Conservation (phyloP, 768 basidiomycete genomes). For the Suillus americanus region DNA sequence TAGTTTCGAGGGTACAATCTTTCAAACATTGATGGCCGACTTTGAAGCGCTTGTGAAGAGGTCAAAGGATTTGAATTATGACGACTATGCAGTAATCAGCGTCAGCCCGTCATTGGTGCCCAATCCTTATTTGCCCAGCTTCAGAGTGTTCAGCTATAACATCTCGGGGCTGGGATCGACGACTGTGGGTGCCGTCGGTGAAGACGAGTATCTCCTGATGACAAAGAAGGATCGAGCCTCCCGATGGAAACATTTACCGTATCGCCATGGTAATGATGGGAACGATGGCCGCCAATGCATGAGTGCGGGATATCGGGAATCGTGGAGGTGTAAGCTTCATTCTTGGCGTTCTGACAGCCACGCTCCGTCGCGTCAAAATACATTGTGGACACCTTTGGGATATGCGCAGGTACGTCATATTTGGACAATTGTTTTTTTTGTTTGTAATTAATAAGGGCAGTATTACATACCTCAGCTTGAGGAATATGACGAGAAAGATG, state of each 20-base stretch:
- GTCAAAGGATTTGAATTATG: conserved; percentile 49
- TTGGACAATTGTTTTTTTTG: conserved; percentile 10
- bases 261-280: conserved; percentile 45
- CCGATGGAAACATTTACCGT: conserved; percentile 29
- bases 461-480: conserved; percentile 65
- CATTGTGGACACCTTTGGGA: conserved; percentile 71
- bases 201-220: conserved; percentile 5
- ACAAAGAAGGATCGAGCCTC: conserved; percentile 5
- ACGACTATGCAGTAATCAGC: conserved; percentile 74
- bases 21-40: conserved; percentile 59
- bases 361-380: conserved; percentile 72
- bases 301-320: conserved; percentile 49
- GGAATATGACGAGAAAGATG: conserved; percentile 42
- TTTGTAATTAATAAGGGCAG: conserved; percentile 34
- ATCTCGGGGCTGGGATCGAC: conserved; percentile 39
- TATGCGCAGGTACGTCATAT: conserved; percentile 74
- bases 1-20: conserved; percentile 2
- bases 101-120: conserved; percentile 83
- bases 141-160: conserved; percentile 84
- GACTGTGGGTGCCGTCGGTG: conserved; percentile 10
- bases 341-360: conserved; percentile 60
- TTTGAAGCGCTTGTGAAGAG: conserved; percentile 62
- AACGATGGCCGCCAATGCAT: conserved; percentile 48
- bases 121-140: conserved; percentile 80
- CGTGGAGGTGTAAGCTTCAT: conserved; percentile 63